Conservation (phyloP, 768 basidiomycete genomes). For the Rubroboletus satanas region DNA sequence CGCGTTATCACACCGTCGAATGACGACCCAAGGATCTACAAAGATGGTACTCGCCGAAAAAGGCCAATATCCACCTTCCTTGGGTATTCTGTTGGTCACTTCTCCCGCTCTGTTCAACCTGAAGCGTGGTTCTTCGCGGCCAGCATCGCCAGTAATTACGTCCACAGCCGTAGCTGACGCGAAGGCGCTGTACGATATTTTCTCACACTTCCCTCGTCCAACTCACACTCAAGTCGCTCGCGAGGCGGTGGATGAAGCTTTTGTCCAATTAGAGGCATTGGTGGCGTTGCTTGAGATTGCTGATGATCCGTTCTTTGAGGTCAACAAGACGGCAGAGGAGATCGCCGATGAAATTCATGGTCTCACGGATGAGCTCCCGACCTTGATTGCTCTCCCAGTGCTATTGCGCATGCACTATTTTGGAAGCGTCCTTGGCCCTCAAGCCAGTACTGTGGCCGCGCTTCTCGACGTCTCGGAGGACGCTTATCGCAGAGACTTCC, state of each 20-base stretch:
- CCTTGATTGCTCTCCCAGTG: conserved; percentile 69
- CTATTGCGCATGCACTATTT: conserved; percentile 48
- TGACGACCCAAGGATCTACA: conserved; percentile 41
- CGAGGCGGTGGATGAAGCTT: conserved; percentile 80
- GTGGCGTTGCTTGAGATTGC: conserved; percentile 54
- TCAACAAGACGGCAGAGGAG: conserved; percentile 22
- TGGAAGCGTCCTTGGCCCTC: background rate
- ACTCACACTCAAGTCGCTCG: conserved; percentile 53
- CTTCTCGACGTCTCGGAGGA: conserved; percentile 58
- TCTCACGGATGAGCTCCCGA: conserved; percentile 63
- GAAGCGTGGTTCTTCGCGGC: conserved; percentile 63
- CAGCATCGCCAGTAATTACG: conserved; percentile 49
- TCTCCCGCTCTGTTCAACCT: conserved; percentile 61
- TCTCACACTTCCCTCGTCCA: conserved; percentile 61
- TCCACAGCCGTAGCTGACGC: conserved; percentile 55
- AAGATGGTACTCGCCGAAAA: conserved; percentile 33
- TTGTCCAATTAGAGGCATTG: conserved; percentile 58
- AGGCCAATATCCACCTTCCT: conserved; percentile 38
- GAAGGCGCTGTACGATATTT: conserved; percentile 56
- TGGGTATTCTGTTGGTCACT: conserved; percentile 50
- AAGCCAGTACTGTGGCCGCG: conserved; percentile 39
- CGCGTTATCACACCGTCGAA: conserved; percentile 60
- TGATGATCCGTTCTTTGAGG: conserved; percentile 27
- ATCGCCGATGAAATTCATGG: conserved; percentile 42
- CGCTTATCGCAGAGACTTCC: conserved; percentile 63